Evolutionary conservation across 2,329 filamentous ascomycete species (phyloP).

Genomic region (Coniochaeta sp.): DNA sequence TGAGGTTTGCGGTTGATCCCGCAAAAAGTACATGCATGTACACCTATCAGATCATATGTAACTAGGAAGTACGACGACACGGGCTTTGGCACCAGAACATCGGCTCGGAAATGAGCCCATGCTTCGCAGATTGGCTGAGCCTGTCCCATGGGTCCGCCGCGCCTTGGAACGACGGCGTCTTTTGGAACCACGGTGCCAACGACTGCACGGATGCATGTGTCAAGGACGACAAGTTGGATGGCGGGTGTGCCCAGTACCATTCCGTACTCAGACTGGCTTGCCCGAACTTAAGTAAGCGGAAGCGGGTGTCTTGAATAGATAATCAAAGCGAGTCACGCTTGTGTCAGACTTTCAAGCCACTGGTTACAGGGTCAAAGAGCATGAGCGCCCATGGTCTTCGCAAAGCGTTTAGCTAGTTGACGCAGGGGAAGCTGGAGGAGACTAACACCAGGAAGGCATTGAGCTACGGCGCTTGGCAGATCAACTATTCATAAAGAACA

Average conservation of each 20-base stretch:
- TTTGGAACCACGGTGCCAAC: neutral
- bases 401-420: neutral
- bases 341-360: neutral
- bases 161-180: neutral
- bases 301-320: neutral
- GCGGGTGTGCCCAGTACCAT: no score
- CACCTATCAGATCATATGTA: neutral
- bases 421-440: neutral
- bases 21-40: neutral
- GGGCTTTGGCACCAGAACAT: no score
- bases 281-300: neutral
- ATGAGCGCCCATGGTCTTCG: neutral
- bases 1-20: neutral
- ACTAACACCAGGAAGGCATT: neutral
- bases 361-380: neutral
- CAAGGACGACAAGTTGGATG: neutral
- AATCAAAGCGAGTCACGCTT: neutral
- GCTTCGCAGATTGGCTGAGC: neutral
- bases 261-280: neutral
- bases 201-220: neutral
- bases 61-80: neutral
- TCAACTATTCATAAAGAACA: neutral
- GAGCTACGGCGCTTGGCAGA: neutral
- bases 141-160: neutral
- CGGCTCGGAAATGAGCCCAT: no score